These are phyloP conservation scores for Platismatia glauca DNA, from an alignment of 495 filamentous ascomycete species.

Conservation along the genomic window DNA sequence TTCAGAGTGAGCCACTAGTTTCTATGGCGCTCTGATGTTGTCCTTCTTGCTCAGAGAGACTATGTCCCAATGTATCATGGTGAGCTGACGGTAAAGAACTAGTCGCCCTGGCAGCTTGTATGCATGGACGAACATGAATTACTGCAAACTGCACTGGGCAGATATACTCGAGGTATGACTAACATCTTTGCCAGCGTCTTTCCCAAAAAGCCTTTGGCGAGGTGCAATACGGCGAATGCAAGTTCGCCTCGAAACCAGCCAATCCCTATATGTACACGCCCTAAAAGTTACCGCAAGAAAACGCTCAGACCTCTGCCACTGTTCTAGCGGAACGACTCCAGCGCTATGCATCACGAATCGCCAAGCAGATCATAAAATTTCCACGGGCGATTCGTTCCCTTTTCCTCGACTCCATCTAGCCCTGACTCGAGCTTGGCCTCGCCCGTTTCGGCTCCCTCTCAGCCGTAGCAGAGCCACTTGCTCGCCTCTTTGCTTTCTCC, in stretches of 20 bases:
- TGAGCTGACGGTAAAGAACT: not conserved
- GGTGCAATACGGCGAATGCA: not conserved
- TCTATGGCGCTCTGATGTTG: not conserved
- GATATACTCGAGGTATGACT: too few species aligned
- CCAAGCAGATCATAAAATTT: not conserved
- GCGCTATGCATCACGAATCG: constrained; percentile 17
- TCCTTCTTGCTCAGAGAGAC: not conserved
- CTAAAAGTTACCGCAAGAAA: not conserved
- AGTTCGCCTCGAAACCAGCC: not conserved
- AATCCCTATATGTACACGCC: constrained; percentile 1
- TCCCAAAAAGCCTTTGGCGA: not conserved
- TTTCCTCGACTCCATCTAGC: constrained; percentile 17
- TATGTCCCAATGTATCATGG: not conserved
- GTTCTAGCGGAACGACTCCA: constrained; percentile 4
- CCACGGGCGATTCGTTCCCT: not conserved
- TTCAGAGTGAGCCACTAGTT: not conserved
- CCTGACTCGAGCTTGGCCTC: constrained; percentile 21
- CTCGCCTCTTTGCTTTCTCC: constrained; percentile 44
- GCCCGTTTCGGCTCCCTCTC: constrained; percentile 22
- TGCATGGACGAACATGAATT: not conserved
- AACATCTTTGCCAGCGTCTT: too few species aligned
- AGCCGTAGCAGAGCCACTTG: constrained; percentile 19
- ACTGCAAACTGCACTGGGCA: too few species aligned
- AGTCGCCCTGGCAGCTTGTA: not conserved
- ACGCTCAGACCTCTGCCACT: not conserved